Conservation (phyloP, 129 eudicot species). For the Helichrysum umbraculigerum region DNA sequence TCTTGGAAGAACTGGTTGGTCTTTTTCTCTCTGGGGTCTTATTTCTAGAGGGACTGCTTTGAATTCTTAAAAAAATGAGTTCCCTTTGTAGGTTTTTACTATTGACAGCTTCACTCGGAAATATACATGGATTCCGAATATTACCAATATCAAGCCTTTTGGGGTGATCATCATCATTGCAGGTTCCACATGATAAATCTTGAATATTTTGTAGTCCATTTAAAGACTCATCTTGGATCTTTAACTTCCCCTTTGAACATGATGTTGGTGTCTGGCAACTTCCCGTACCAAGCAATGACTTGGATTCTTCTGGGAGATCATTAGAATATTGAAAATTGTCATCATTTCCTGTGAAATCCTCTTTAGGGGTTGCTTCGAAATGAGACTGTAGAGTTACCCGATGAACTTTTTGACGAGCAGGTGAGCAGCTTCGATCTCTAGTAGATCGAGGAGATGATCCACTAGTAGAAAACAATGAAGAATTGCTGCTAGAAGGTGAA, state of each 20-base stretch:
- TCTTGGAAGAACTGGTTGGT: slow-evolving; percentile 21
- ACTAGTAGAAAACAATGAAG: slow-evolving; percentile 59
- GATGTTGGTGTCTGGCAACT: slow-evolving; percentile 31
- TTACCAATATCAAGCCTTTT: slow-evolving; percentile 1
- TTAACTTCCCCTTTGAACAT: slow-evolving; percentile 43
- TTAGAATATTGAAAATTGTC: slow-evolving; percentile 28
- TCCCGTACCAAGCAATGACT: slow-evolving; percentile 19
- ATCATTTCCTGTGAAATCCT: slow-evolving; percentile 20
- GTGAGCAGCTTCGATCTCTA: slow-evolving; percentile 56
- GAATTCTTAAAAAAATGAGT: slow-evolving; percentile 22
- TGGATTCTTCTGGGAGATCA: slow-evolving; percentile 9
- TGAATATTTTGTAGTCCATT: slow-evolving; percentile 24
- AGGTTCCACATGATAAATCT: slow-evolving; percentile 4
- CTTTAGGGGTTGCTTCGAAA: slow-evolving; percentile 40
- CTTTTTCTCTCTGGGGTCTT: slow-evolving; percentile 44
- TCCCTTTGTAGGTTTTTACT: slow-evolving; percentile 20
- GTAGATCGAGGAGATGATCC: slow-evolving; percentile 50
- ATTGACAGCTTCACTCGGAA: slow-evolving; percentile 20
- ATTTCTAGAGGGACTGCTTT: slow-evolving; percentile 21
- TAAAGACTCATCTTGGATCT: slow-evolving; percentile 38
- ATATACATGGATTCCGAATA: background rate
- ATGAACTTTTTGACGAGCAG: slow-evolving; percentile 40
- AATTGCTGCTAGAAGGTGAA: slow-evolving; percentile 52
- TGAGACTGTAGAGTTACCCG: slow-evolving; percentile 49
- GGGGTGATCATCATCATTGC: background rate